Evolutionary conservation across 1,284 basidiomycete genomes (phyloP), one percentile per base, ranked within the genome.

Genomic region (Leccinum pallidistipes): DNA sequence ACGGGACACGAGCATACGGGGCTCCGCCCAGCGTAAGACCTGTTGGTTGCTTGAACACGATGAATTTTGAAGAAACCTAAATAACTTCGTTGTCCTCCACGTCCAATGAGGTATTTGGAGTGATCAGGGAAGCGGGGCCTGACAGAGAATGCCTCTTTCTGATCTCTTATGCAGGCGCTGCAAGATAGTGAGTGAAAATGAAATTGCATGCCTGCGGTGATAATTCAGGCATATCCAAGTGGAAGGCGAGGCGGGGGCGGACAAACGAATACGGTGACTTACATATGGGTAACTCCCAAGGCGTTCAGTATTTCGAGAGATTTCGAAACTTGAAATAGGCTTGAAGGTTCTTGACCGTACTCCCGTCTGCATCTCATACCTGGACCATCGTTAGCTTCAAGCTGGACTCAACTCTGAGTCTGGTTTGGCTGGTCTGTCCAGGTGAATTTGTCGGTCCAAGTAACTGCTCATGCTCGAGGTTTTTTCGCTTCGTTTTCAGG

Each of bases 281-380:
- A 95, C 95, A 98, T 91, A 73, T 97, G 94, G 1, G 95, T 94
- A 64, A 97, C 85, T 0, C 84, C 81, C 36, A 91, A 81, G 1
- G 74, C 75, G 58, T 82, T 77, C 31, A 98, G 83, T 3, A 82
- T 84, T 16, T 86, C 82, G 16, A 93, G 76, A 4, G 90, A 90
- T 69, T 92, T 94, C 2, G 92, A 93, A 3, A 90, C 89, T 68
- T 94, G 91, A 67, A 95, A 94, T 1, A 95, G 94, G 0, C 95
- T 95, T 21, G 21, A 21, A 21, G 21, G 21, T 75, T 95, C 87
- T 77, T 98, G 95, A 66, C 94, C 21, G 21, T 21, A 94, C 71
- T 96, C 90, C 51, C 95, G 80, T 49, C 95, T 84, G 21, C 95
- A 97, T 97, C 75, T 97, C 95, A 71, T 97, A 97, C 72, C 93